Conservation (phyloP, 352 stramenopile genomes). For the Globisporangium viniferum region DNA sequence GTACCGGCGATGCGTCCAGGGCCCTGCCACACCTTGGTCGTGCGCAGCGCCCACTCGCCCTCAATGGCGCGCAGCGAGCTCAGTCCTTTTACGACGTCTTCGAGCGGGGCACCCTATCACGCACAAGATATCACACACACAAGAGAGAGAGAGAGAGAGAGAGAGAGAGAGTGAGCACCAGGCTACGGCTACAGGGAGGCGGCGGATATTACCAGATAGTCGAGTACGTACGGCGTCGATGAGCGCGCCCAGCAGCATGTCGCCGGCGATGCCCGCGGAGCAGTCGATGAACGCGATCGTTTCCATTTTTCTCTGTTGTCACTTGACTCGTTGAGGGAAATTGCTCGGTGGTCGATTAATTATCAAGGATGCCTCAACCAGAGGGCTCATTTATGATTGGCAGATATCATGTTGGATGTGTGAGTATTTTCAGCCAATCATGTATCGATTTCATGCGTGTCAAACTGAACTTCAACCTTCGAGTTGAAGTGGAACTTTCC, state of each 20-base stretch:
- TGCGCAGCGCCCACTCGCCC: constrained; percentile 86
- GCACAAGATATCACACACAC: neutral
- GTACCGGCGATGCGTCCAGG: constrained; percentile 87
- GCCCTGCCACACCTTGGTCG: constrained; percentile 74
- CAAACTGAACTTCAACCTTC: neutral
- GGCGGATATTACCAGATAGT: constrained; percentile 8
- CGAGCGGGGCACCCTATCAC: constrained; percentile 62
- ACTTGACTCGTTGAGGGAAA: neutral
- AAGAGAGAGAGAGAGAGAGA: neutral
- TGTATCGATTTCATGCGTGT: neutral
- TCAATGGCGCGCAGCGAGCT: constrained; percentile 58
- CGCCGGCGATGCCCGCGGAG: constrained; percentile 85
- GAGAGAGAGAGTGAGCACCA: neutral
- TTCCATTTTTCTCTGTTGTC: neutral
- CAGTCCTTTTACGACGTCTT: constrained; percentile 52
- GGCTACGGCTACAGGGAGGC: neutral
- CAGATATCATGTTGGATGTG: neutral
- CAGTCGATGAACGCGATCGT: constrained; percentile 87
- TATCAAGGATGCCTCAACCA: no score
- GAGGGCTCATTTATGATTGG: neutral
- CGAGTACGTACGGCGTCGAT: constrained; percentile 72
- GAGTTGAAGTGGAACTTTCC: no score
- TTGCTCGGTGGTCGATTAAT: neutral
- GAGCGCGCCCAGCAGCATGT: constrained; percentile 89
- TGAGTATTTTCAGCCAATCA: neutral